Percentiles rank a stretch among this genome's conserved stretches.
Evolutionary conservation across 1,284 basidiomycete species (phyloP).

Genomic region (Leccinum fuscescens): DNA sequence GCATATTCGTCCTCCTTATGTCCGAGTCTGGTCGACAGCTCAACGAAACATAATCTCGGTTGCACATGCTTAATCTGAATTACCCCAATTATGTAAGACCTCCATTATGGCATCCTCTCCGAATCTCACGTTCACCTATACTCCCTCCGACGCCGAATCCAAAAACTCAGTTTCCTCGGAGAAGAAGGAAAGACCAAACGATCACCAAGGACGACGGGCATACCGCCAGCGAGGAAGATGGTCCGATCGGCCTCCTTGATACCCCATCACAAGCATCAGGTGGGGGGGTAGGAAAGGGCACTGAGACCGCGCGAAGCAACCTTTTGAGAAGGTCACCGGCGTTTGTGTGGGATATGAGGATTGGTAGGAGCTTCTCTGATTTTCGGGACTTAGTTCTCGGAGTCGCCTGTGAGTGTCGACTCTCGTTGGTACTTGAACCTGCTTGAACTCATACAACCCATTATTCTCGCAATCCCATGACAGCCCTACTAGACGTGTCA

Average conservation of each 20-base stretch:
- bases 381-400: too few species aligned
- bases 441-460: too few species aligned
- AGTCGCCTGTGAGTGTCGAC: too few species aligned
- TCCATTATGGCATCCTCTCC: conserved; percentile 44
- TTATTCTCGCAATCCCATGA: too few species aligned
- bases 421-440: too few species aligned
- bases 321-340: too few species aligned
- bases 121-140: conserved; percentile 23
- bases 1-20: conserved; percentile 9
- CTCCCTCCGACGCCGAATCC: conserved; percentile 22
- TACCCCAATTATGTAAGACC: conserved; percentile 41
- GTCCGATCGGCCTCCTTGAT: conserved; percentile 8
- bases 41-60: conserved; percentile 38
- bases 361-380: too few species aligned
- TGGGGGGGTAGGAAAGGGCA: too few species aligned
- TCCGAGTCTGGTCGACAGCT: conserved; percentile 32
- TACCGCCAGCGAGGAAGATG: conserved; percentile 28
- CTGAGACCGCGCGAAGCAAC: too few species aligned
- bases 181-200: conserved; percentile 27
- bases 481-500: too few species aligned
- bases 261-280: conserved; percentile 17
- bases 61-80: conserved; percentile 42
- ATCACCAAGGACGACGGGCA: conserved; percentile 26
- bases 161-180: conserved; percentile 20
- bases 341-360: too few species aligned